Base-by-base conservation (phyloP, 148 eudicot species). In the Arbutus unedo region DNA sequence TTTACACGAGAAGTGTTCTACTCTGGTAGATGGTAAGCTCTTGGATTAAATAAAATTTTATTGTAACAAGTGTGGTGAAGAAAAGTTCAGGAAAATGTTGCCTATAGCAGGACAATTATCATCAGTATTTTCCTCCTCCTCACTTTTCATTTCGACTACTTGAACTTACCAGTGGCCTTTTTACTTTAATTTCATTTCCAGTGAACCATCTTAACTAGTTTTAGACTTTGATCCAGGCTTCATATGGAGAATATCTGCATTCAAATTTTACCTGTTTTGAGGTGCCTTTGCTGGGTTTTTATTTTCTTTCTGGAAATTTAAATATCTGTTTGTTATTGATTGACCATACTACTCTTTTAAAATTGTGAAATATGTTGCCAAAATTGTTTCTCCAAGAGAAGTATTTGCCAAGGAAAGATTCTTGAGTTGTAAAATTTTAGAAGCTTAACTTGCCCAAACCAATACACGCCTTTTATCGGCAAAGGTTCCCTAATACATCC, bases 101-200 rank as follows among this genome's bases (percentile, higher is more conserved):
- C 68, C 68, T 2, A 7, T 8, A 23, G 70, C 25, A 64, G 4
- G 23, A 64, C 23, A 64, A 64, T 25, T 23, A 64, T 23, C 43
- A 8, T 25, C 70, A 23, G 31, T 64, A 64, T 23, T 15, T 23
- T 64, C 43, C 6, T 64, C 43, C 43, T 3, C 15, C 23, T 6
- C 16, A 5, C 14, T 64, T 2, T 23, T 78, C 31, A 57, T 41
- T 77, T 78, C 57, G 68, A 78, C 67, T 18, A 41, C 60, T 76
- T 23, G 31, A 49, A 51, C 79, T 76, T 76, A 51, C 43, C 79
- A 51, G 38, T 51, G 56, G 57, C 78, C 62, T 57, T 56, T 81
- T 56, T 55, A 5, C 15, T 8, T 74, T 21, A 13, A 38, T 57
- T 41, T 78, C 48, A 13, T 44, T 78, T 14, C 21, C 15, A 19